Base-by-base conservation (phyloP, 345 rosid species). In the Punica granatum region DNA sequence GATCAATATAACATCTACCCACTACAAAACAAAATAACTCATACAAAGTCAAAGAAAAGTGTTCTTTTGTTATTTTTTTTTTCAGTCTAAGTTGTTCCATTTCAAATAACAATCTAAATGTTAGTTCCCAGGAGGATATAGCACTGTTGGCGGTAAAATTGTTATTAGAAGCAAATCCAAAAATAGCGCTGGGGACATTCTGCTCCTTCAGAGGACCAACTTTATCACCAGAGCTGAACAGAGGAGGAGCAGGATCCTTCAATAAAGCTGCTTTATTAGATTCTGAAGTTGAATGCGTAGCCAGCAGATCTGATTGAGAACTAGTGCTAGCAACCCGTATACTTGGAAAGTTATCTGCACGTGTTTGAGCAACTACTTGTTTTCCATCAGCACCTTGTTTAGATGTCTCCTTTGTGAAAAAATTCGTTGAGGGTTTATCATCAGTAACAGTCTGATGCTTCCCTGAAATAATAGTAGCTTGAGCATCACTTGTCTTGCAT, bases 361-460 rank as follows among this genome's bases (percentile, higher is more conserved):
- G 78, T 70, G 65, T 89, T 64, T 77, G 92, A 59, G 75, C 68
- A 69, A 48, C 72, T 37, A 53, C 56, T 60, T 73, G 67, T 30
- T 81, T 78, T 77, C 78, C 79, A 70, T 74, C 23, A 65, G 76
- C 66, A 72, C 67, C 73, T 21, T 59, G 58, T 60, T 68, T 71
- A 63, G 75, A 54, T 60, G 72, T 75, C 72, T 82, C 71, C 70
- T 77, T 85, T 63, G 60, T 60, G 67, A 67, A 70, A 69, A 66
- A 63, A 56, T 56, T 56, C 37, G 71, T 51, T n/a, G 74, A 53
- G 23, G 72, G 67, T 58, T 70, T 79, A 33, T 58, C 77, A 68
- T 76, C 88, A 65, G 85, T 71, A 30, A 62, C 46, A 67, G 69
- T 66, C 56, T 76, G 25, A 78, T 72, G 70, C 70, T 65, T 69